Conservation (phyloP, 306 rosid species). For the Dicorynia guianensis region DNA sequence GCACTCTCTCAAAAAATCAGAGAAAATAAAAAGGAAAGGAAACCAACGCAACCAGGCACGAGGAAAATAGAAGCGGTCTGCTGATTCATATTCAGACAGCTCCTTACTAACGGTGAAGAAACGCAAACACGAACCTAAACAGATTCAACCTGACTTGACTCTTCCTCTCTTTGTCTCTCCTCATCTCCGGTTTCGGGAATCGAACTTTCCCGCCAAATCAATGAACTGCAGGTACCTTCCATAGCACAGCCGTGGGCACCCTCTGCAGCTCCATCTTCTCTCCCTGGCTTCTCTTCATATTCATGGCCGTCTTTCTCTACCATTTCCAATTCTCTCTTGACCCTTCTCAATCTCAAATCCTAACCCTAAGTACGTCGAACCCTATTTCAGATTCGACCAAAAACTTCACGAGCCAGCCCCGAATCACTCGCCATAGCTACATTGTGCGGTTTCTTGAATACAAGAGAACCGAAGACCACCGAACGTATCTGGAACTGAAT, state of each 20-base stretch:
- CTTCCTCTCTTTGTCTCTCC: not conserved
- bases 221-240: slow-evolving; percentile 21
- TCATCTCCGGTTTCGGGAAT: slow-evolving; percentile 29
- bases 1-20: too few relatives aligned
- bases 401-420: slow-evolving; percentile 36
- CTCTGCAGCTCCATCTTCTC: slow-evolving; percentile 36
- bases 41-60: too few relatives aligned
- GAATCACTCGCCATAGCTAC: slow-evolving; percentile 54
- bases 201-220: slow-evolving; percentile 65
- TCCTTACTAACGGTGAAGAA: too few relatives aligned
- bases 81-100: too few relatives aligned
- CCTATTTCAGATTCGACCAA: slow-evolving; percentile 26
- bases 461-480: slow-evolving; percentile 63
- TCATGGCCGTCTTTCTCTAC: slow-evolving; percentile 50
- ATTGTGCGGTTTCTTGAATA: slow-evolving; percentile 76
- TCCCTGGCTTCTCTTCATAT: slow-evolving; percentile 47
- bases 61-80: too few relatives aligned
- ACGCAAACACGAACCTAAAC: not conserved
- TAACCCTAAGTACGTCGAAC: slow-evolving; percentile 36
- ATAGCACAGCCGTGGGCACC: slow-evolving; percentile 47
- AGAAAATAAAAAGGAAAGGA: too few relatives aligned
- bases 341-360: slow-evolving; percentile 47
- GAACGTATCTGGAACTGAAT: slow-evolving; percentile 59
- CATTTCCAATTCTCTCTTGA: slow-evolving; percentile 38
- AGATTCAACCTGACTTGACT: not conserved